These are phyloP conservation scores for Cercospora nicotianae DNA, from an alignment of 2,329 filamentous ascomycete species.

Conservation along the genomic window DNA sequence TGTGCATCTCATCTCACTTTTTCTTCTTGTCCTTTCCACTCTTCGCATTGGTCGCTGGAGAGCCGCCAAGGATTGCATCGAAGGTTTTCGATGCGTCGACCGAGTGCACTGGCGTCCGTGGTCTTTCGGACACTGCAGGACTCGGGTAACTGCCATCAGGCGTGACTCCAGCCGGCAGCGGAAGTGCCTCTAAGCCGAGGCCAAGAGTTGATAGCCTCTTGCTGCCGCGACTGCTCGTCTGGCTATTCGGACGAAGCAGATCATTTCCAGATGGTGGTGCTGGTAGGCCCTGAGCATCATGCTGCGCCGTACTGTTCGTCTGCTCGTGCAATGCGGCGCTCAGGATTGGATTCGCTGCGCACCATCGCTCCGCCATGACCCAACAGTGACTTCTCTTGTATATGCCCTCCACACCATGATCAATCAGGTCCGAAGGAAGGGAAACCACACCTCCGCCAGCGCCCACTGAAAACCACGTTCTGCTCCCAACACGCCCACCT, in stretches of 20 bases:
- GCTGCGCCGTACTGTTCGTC: slow-evolving; percentile 15
- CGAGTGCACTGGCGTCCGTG: slow-evolving; percentile 33
- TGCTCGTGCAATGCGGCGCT: slow-evolving; percentile 34
- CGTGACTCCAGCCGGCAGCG: slow-evolving; percentile 46
- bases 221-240: slow-evolving; percentile 25
- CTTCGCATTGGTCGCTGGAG: slow-evolving; percentile 30
- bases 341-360: slow-evolving; percentile 43
- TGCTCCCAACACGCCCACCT: slow-evolving; percentile 32
- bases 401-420: slow-evolving; percentile 66
- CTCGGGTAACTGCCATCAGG: slow-evolving; percentile 36
- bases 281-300: slow-evolving; percentile 22
- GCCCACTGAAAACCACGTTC: slow-evolving; percentile 71
- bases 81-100: slow-evolving; percentile 49
- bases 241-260: slow-evolving; percentile 24
- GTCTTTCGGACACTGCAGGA: slow-evolving; percentile 26
- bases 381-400: slow-evolving; percentile 71
- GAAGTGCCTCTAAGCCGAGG: slow-evolving; percentile 50
- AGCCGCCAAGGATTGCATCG: slow-evolving; percentile 47
- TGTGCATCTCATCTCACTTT: slow-evolving; percentile 17
- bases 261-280: slow-evolving; percentile 25
- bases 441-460: slow-evolving; percentile 63
- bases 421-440: slow-evolving; percentile 63
- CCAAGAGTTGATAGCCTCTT: slow-evolving; percentile 48
- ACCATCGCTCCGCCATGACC: slow-evolving; percentile 64
- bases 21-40: slow-evolving; percentile 38